Evolutionary conservation across 2,329 filamentous ascomycete species (phyloP).

Genomic region (Hymenotorrendiella dingleyae): DNA sequence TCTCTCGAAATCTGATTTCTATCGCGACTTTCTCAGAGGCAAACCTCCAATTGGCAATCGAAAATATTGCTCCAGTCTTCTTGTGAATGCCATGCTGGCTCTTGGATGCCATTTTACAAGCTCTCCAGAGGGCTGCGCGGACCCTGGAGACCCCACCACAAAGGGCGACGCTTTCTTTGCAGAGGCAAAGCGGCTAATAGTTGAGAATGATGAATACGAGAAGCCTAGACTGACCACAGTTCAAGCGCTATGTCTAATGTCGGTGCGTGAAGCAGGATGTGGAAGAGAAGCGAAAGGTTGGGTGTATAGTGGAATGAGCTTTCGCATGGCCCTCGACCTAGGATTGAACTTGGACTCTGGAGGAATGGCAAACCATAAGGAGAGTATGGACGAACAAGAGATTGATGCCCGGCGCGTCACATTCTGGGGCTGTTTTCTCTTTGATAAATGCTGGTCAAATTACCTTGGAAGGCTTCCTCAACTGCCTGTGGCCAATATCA

Average conservation of each 20-base stretch:
- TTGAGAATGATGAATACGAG: constrained; percentile 90
- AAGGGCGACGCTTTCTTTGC: constrained; percentile 95
- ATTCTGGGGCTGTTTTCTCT: constrained; percentile 97
- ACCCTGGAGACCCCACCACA: constrained; percentile 69
- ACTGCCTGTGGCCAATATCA: constrained; percentile 71
- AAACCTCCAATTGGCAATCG: constrained; percentile 46
- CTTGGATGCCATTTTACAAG: constrained; percentile 91
- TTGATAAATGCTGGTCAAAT: constrained; percentile 98
- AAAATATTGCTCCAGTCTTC: constrained; percentile 76
- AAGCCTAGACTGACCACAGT: constrained; percentile 84
- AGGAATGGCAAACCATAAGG: constrained; percentile 54
- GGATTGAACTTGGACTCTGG: constrained; percentile 81
- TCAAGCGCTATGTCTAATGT: constrained; percentile 92
- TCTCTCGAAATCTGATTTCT: constrained; percentile 57
- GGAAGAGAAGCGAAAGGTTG: constrained; percentile 92
- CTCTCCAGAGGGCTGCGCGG: constrained; percentile 63
- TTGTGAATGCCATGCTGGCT: constrained; percentile 92
- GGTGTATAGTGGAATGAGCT: constrained; percentile 98
- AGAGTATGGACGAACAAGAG: constrained; percentile 68
- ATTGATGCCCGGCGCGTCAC: constrained; percentile 86
- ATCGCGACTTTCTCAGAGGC: constrained; percentile 46
- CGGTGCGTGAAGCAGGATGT: constrained; percentile 90
- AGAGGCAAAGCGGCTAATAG: constrained; percentile 82
- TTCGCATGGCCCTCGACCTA: constrained; percentile 93
- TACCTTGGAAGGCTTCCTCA: constrained; percentile 90